Evolutionary conservation across 352 stramenopile genomes (phyloP).

Genomic region (Plasmopara muralis): DNA sequence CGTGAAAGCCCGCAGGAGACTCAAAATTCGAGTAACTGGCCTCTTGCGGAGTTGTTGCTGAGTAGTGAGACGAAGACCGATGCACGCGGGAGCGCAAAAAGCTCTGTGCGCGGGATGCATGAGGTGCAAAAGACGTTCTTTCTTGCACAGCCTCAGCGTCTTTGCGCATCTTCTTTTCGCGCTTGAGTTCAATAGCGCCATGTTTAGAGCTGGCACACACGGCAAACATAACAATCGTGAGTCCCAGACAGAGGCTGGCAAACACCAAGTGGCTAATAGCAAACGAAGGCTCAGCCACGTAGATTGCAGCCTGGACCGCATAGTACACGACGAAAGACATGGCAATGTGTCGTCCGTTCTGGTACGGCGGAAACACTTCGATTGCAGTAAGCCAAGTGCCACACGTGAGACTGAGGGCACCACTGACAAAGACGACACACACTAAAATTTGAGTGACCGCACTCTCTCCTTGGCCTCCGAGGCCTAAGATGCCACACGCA

Average conservation of each 20-base stretch:
- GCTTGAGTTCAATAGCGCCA: slow-evolving; percentile 81
- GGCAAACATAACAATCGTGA: slow-evolving; percentile 74
- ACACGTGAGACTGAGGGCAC: slow-evolving; percentile 63
- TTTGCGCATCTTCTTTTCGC: slow-evolving; percentile 72
- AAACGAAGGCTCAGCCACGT: slow-evolving; percentile 62
- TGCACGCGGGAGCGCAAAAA: slow-evolving; percentile 68
- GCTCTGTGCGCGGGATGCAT: slow-evolving; percentile 70
- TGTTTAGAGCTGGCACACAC: slow-evolving; percentile 75
- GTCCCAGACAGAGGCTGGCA: slow-evolving; percentile 49
- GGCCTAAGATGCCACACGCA: slow-evolving; percentile 50
- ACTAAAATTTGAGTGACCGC: slow-evolving; percentile 59
- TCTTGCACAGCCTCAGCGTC: slow-evolving; percentile 43
- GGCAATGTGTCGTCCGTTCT: slow-evolving; percentile 55
- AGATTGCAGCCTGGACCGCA: slow-evolving; percentile 56
- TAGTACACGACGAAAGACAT: slow-evolving; percentile 78
- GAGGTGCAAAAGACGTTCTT: slow-evolving; percentile 37
- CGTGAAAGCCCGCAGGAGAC: slow-evolving; percentile 38
- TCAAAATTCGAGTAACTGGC: slow-evolving; percentile 78
- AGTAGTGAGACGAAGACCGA: slow-evolving; percentile 56
- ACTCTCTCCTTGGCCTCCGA: slow-evolving; percentile 35
- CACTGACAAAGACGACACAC: slow-evolving; percentile 64
- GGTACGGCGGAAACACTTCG: slow-evolving; percentile 80
- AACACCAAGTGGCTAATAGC: slow-evolving; percentile 70
- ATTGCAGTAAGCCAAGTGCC: slow-evolving; percentile 79
- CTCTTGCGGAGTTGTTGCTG: slow-evolving; percentile 37